Percentiles rank a stretch among this genome's conserved stretches.
Conservation (phyloP, 306 rosid species). For the Citrullus amarus region DNA sequence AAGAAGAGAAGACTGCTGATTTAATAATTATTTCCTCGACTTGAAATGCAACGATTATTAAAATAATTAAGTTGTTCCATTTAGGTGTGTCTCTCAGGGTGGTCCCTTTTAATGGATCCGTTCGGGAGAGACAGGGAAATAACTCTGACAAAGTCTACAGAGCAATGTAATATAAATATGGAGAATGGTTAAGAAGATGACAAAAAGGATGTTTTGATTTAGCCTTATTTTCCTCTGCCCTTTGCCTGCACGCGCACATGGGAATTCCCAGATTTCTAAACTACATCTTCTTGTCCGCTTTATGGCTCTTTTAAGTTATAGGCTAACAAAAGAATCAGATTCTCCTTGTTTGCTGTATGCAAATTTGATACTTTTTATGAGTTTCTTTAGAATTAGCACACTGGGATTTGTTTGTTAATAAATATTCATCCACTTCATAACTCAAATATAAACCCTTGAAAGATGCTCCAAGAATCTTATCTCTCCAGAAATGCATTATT, state of each 20-base stretch:
- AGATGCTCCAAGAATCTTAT: not conserved
- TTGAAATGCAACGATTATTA: not conserved
- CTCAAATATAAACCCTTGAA: not conserved
- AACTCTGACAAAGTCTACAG: slow-evolving; percentile 14
- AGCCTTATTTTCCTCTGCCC: slow-evolving; percentile 23
- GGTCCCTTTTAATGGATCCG: slow-evolving; percentile 10
- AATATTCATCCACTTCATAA: not conserved
- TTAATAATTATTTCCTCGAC: not conserved
- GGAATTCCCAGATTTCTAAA: slow-evolving; percentile 25
- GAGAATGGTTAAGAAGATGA: slow-evolving; percentile 30
- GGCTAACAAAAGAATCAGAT: slow-evolving; percentile 17
- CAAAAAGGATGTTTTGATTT: slow-evolving; percentile 26
- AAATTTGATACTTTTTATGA: not conserved
- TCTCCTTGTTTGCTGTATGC: slow-evolving; percentile 19
- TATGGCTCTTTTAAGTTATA: not conserved
- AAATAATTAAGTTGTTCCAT: slow-evolving; percentile 4
- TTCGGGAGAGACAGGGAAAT: slow-evolving; percentile 11
- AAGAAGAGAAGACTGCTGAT: not conserved
- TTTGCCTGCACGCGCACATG: slow-evolving; percentile 44
- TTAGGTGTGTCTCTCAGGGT: not conserved
- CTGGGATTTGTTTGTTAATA: not conserved
- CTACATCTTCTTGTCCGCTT: slow-evolving; percentile 35
- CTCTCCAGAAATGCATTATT: not conserved
- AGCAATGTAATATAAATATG: slow-evolving; percentile 7
- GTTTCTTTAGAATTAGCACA: not conserved